These are phyloP conservation scores for Pleurotus citrinopileatus DNA, from an alignment of 768 basidiomycete genomes.

Conservation along the genomic window DNA sequence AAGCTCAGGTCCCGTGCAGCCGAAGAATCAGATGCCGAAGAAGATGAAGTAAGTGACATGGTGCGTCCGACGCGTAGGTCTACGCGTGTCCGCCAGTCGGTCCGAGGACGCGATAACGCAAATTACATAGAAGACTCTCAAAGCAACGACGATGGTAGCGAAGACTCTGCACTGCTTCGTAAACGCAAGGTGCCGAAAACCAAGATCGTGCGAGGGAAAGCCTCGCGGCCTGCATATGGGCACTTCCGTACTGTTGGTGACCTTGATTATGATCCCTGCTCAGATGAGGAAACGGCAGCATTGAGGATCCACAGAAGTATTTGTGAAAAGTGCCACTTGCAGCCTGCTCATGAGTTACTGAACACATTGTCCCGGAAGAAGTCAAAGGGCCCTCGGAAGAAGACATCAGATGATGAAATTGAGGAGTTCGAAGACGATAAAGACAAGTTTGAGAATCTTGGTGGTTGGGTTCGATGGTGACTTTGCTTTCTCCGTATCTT, in stretches of 20 bases:
- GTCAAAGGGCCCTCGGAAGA: conserved; percentile 38
- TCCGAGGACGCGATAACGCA: conserved; percentile 28
- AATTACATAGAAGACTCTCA: conserved; percentile 25
- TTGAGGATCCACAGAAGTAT: conserved; percentile 58
- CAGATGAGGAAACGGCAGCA: conserved; percentile 54
- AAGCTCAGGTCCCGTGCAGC: conserved; percentile 34
- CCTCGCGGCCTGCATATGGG: conserved; percentile 39
- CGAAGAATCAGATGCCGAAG: conserved; percentile 33
- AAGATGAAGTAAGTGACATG: conserved; percentile 26
- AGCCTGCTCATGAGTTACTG: conserved; percentile 56
- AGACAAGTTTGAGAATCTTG: conserved; percentile 46
- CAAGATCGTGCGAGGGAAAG: conserved; percentile 21
- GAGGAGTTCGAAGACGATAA: conserved; percentile 55
- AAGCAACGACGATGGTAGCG: conserved; percentile 29
- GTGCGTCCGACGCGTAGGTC: conserved; percentile 39
- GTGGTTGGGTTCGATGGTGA: conserved; percentile 87
- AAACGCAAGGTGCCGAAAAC: conserved; percentile 17
- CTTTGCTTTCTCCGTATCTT: conserved; percentile 16
- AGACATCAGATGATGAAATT: conserved; percentile 42
- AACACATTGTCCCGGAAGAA: conserved; percentile 32
- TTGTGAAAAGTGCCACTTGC: conserved; percentile 71
- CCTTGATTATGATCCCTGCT: conserved; percentile 43
- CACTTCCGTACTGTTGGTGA: conserved; percentile 39
- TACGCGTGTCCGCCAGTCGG: conserved; percentile 39
- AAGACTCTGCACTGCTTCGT: conserved; percentile 16